A percentile compares a stretch with the other conserved stretches of the same genome.
Evolutionary conservation across 148 eudicot species (phyloP).

Genomic region (Rhododendron ovatum): DNA sequence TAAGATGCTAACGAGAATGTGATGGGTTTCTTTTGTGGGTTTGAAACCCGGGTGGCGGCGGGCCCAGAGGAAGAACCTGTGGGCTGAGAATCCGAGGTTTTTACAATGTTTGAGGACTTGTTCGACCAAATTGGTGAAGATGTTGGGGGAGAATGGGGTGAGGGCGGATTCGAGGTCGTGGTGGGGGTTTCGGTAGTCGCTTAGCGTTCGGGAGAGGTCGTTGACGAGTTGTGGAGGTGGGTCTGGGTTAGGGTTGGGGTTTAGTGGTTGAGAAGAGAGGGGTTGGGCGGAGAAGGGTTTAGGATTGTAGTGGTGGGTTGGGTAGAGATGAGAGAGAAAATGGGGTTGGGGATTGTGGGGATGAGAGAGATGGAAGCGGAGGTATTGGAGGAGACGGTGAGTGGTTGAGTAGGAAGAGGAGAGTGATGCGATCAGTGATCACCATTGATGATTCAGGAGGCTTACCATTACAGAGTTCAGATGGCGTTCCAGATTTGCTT

Average conservation of each 20-base stretch:
- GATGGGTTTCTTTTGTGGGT: slow-evolving; percentile 40
- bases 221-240: slow-evolving; percentile 32
- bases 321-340: neutral
- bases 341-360: neutral
- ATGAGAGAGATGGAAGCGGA: neutral
- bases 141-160: slow-evolving; percentile 37
- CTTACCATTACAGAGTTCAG: neutral
- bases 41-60: slow-evolving; percentile 39
- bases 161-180: slow-evolving; percentile 73
- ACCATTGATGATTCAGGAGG: neutral
- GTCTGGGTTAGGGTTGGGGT: neutral
- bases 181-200: slow-evolving; percentile 59
- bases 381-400: neutral
- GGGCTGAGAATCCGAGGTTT: slow-evolving; percentile 70
- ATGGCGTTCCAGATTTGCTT: too few species aligned
- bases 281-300: neutral
- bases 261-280: slow-evolving; percentile 5
- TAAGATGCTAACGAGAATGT: slow-evolving; percentile 52
- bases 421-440: neutral
- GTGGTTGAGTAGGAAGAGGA: neutral
- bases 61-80: slow-evolving; percentile 78
- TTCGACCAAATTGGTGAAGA: slow-evolving; percentile 45
- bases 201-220: slow-evolving; percentile 59
- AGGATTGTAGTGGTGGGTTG: neutral
- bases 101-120: slow-evolving; percentile 68